Conservation (phyloP, 306 rosid species). For the Prosopis cineraria region DNA sequence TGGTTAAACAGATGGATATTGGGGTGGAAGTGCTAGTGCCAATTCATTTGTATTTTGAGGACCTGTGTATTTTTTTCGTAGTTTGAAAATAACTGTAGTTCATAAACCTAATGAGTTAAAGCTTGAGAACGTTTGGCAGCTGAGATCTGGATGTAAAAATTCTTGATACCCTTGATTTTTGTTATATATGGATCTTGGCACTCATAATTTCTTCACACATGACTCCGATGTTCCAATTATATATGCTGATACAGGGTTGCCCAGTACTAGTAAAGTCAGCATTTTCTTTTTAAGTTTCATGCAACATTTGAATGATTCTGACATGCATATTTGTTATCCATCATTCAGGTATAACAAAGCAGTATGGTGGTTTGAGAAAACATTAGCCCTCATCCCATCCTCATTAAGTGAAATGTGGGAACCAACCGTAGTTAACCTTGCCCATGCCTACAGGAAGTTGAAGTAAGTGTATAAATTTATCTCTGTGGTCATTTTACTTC, state of each 20-base stretch:
- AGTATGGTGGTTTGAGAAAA: slow-evolving; percentile 88
- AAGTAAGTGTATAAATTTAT: slow-evolving; percentile 52
- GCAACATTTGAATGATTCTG: slow-evolving; percentile 4
- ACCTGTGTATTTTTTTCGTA: not conserved
- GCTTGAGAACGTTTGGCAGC: not conserved
- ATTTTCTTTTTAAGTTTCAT: not conserved
- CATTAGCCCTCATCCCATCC: slow-evolving; percentile 77
- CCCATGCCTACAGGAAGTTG: slow-evolving; percentile 87
- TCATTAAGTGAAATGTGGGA: slow-evolving; percentile 92
- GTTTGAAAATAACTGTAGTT: not conserved
- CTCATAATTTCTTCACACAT: not conserved
- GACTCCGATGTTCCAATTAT: not conserved
- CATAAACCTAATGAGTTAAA: not conserved
- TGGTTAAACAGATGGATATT: not conserved
- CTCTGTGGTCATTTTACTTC: slow-evolving; percentile 9
- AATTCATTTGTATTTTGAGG: slow-evolving; percentile 2
- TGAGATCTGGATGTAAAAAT: not conserved
- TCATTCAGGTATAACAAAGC: slow-evolving; percentile 77
- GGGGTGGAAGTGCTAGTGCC: not conserved
- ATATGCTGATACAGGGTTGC: not conserved
- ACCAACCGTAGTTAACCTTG: slow-evolving; percentile 87
- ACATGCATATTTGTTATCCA: slow-evolving; percentile 35
- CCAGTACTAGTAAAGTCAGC: not conserved
- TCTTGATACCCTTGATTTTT: not conserved
- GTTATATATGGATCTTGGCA: not conserved